A percentile compares a stretch with the other conserved stretches of the same genome.
phyloP scores from a whole-genome alignment of 768 basidiomycete genomes.

The Clitopilus hobsonii region DNA sequence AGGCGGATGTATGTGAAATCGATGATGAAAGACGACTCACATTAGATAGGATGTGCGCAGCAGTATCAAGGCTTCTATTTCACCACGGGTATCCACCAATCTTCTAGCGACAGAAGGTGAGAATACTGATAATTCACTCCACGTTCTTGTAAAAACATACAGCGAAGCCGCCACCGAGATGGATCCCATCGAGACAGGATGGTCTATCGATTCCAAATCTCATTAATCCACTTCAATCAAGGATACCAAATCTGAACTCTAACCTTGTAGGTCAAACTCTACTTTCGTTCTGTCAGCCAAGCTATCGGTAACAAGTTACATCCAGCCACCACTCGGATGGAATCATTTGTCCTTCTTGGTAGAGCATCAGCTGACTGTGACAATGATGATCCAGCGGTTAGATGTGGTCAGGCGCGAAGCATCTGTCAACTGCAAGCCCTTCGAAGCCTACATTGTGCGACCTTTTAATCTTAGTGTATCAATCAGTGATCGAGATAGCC shows the following conservation, averaged over 20 bases:
- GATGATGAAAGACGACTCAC: not conserved
- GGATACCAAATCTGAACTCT: not conserved
- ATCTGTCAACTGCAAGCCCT: not conserved
- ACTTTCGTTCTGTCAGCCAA: not conserved
- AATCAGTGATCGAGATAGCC: slow-evolving; percentile 1
- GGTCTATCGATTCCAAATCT: not conserved
- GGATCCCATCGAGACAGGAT: too few relatives aligned
- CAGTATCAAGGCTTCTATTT: too few relatives aligned
- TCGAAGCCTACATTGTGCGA: not conserved
- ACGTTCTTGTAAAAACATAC: not conserved
- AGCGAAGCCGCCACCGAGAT: not conserved
- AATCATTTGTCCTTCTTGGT: not conserved
- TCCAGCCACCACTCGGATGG: not conserved
- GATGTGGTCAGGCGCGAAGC: not conserved
- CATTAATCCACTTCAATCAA: not conserved
- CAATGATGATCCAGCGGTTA: not conserved
- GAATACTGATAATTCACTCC: not conserved
- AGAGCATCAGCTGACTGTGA: not conserved
- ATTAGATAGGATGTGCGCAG: too few relatives aligned
- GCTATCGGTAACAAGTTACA: not conserved
- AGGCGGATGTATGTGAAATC: not conserved
- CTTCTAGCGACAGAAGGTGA: not conserved
- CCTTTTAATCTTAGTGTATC: not conserved
- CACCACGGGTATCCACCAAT: too few relatives aligned
- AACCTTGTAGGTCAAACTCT: not conserved